Evolutionary conservation across 148 eudicot species (phyloP), one percentile per base, ranked within the genome.

Genomic region (Hydrangea macrophylla): DNA sequence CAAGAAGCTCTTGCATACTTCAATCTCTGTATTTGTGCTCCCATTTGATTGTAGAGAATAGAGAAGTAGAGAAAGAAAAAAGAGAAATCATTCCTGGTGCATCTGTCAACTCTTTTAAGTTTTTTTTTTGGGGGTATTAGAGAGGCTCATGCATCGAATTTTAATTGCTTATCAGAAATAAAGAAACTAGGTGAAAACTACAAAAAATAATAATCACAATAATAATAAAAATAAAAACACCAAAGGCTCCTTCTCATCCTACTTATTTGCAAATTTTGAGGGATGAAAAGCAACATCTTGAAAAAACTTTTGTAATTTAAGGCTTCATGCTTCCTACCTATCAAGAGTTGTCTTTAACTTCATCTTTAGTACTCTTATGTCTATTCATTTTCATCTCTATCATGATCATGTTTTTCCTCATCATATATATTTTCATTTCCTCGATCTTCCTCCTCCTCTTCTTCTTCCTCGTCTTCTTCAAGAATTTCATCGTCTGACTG

Each of bases 401-500:
- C 40, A 12, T 53, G 22, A 11, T 51, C 28, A 10, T 51, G 28
- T 25, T 22, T 25, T 3, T 32, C 26, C 1, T 23, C 25, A 48
- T 32, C 66, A 11, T 50, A 30, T 10, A 32, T 35, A 17, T 26
- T 48, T 33, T 35, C 59, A 0, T 11, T 15, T 28, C 20, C 62
- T 4, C 20, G 58, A 5, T 30, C 11, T 5, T 76, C 70, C 17
- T 73, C 71, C 0, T 65, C 81, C 3, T 72, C 77, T 0, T 70
- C 83, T 0, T 70, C 75, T 0, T 73, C 85, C 7, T 78, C 76
- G 1, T 75, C 81, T 4, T 75, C 70, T 0, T 70, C 65, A 1
- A 64, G 58, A 17, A 44, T 25, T 11, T 84, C 78, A 31, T 87
- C 88, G 28, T 81, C 78, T 0, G 84, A 73, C 15, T 81, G 87